Conservation (phyloP, 148 eudicot species). For the Bassia scoparia region DNA sequence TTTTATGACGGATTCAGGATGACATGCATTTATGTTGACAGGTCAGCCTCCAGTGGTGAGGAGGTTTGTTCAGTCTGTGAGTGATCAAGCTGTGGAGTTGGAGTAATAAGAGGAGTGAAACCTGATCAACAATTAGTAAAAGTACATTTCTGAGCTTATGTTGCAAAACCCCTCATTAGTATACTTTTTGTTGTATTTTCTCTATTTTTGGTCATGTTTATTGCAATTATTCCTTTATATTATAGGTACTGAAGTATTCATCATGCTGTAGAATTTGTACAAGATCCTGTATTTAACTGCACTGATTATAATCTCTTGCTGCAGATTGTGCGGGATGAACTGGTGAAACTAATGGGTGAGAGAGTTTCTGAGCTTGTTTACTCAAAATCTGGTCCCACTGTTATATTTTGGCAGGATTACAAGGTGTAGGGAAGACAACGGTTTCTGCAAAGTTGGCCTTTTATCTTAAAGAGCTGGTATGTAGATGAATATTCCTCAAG, state of each 20-base stretch:
- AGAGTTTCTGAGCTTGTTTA: constrained; percentile 86
- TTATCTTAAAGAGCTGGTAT: constrained; percentile 89
- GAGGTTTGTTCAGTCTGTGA: constrained; percentile 90
- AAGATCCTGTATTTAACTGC: not conserved
- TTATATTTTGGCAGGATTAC: constrained; percentile 91
- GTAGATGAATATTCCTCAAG: constrained; percentile 11
- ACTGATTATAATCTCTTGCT: constrained; percentile 8
- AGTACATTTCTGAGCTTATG: constrained; percentile 37
- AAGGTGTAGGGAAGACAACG: constrained; percentile 99
- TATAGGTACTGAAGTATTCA: not conserved
- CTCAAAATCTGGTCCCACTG: constrained; percentile 81
- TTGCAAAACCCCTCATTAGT: not conserved
- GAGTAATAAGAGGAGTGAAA: constrained; percentile 68
- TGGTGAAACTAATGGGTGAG: constrained; percentile 90
- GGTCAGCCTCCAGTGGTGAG: constrained; percentile 98
- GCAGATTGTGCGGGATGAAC: constrained; percentile 93
- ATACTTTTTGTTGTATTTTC: not conserved
- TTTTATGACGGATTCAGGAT: not conserved
- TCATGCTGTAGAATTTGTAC: not conserved
- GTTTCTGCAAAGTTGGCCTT: constrained; percentile 88
- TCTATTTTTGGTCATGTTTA: not conserved
- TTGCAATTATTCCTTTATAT: not conserved
- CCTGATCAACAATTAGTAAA: constrained; percentile 99
- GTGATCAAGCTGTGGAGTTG: constrained; percentile 93
- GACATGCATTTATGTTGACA: constrained; percentile 25